These are phyloP conservation scores for Onygenales sp. DNA, from an alignment of 2,329 filamentous ascomycete species.

Conservation along the genomic window DNA sequence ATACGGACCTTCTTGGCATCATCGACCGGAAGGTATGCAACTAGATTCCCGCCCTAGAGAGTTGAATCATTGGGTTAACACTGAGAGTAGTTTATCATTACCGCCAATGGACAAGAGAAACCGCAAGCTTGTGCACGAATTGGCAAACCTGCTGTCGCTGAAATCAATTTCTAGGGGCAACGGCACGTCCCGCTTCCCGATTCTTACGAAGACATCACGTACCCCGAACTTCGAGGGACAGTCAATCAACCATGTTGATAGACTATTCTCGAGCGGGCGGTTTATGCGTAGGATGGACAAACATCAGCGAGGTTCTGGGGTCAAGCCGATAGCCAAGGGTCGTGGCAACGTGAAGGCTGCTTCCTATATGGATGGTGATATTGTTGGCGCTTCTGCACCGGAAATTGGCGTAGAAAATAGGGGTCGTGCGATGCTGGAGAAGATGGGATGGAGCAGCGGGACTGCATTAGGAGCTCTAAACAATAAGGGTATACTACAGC, in stretches of 20 bases:
- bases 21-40: constrained; percentile 48
- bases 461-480: constrained; percentile 71
- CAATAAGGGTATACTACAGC: constrained; percentile 81
- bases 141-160: constrained; percentile 65
- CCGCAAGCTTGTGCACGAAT: constrained; percentile 69
- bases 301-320: constrained; percentile 11
- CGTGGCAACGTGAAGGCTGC: constrained; percentile 34
- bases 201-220: constrained; percentile 62
- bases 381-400: constrained; percentile 76
- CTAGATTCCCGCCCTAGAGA: too few species aligned
- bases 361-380: constrained; percentile 70
- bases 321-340: constrained; percentile 22
- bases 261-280: constrained; percentile 25
- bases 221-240: constrained; percentile 54
- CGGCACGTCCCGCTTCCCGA: constrained; percentile 62
- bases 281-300: constrained; percentile 18
- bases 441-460: constrained; percentile 92
- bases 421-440: constrained; percentile 80
- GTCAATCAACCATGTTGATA: constrained; percentile 39
- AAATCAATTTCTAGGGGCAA: constrained; percentile 76
- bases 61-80: not conserved
- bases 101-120: constrained; percentile 75
- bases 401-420: constrained; percentile 76
- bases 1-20: constrained; percentile 61
- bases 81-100: constrained; percentile 51